Evolutionary conservation across 805 yeast species (phyloP).

Genomic region (Lipomyces starkeyi): DNA sequence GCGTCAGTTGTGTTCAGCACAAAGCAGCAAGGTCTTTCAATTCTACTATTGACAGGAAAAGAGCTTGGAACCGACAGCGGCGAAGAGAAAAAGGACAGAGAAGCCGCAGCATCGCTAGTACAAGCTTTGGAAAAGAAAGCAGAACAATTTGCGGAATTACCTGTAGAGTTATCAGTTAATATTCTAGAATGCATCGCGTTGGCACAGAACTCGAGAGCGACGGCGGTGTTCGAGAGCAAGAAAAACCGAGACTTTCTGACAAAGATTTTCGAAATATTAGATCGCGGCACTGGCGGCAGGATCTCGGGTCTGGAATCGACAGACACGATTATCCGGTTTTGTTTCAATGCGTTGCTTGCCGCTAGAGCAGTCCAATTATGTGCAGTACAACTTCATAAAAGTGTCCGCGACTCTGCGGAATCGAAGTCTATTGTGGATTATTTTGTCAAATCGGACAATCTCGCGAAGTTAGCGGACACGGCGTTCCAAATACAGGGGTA

Average conservation of each 20-base stretch:
- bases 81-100: constrained; percentile 17
- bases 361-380: constrained; percentile 77
- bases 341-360: constrained; percentile 62
- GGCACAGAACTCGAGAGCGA: constrained; percentile 81
- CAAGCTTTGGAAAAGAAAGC: constrained; percentile 41
- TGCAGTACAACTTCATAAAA: constrained; percentile 67
- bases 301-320: constrained; percentile 31
- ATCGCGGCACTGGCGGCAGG: constrained; percentile 19
- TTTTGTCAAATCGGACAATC: constrained; percentile 40
- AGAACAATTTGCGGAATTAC: constrained; percentile 25
- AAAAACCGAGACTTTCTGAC: constrained; percentile 14
- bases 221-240: constrained; percentile 55
- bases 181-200: constrained; percentile 73
- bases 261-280: constrained; percentile 20
- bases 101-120: constrained; percentile 37
- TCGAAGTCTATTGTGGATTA: constrained; percentile 34
- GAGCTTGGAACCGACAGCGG: constrained; percentile 37
- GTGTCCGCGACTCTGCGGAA: constrained; percentile 50
- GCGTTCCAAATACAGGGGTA: constrained; percentile 56
- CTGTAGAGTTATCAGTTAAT: constrained; percentile 52
- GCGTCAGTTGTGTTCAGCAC: constrained; percentile 42
- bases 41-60: constrained; percentile 46
- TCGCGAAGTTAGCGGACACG: constrained; percentile 42
- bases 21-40: constrained; percentile 50
- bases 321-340: constrained; percentile 41